A percentile compares a stretch with the other conserved stretches of the same genome.
Evolutionary conservation across 257 asterid species (phyloP).

Genomic region (Fraxinus americana): DNA sequence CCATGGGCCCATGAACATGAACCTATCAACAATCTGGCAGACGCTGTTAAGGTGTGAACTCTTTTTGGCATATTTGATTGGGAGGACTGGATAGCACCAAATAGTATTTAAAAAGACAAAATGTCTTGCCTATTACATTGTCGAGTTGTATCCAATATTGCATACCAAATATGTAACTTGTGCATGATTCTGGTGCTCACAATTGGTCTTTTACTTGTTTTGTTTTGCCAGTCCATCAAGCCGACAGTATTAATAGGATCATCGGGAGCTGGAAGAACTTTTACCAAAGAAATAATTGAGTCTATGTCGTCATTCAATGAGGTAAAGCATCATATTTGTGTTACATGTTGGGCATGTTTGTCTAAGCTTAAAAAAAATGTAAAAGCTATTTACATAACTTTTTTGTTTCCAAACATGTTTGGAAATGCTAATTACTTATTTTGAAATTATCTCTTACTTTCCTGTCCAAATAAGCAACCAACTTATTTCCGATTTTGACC

Average conservation of each 20-base stretch:
- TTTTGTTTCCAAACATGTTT: background rate
- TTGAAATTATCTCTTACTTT: background rate
- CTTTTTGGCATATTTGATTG: background rate
- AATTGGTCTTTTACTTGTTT: background rate
- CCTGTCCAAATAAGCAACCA: background rate
- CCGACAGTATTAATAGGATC: constrained; percentile 67
- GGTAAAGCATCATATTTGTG: constrained; percentile 28
- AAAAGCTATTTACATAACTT: no score
- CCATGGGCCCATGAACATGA: constrained; percentile 77
- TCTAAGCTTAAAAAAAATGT: background rate
- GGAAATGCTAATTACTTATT: no score
- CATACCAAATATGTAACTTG: background rate
- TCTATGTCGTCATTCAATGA: constrained; percentile 54
- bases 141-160: background rate
- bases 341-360: background rate
- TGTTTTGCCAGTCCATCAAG: constrained; percentile 38
- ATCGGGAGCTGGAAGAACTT: constrained; percentile 71
- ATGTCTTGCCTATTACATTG: background rate
- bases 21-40: constrained; percentile 53
- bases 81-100: background rate
- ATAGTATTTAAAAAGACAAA: background rate
- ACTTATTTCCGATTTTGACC: background rate
- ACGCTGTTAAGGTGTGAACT: constrained; percentile 56
- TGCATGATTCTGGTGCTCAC: background rate
- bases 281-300: constrained; percentile 59